Base-by-base conservation (phyloP, 768 basidiomycete species). In the Mycena latifolia region DNA sequence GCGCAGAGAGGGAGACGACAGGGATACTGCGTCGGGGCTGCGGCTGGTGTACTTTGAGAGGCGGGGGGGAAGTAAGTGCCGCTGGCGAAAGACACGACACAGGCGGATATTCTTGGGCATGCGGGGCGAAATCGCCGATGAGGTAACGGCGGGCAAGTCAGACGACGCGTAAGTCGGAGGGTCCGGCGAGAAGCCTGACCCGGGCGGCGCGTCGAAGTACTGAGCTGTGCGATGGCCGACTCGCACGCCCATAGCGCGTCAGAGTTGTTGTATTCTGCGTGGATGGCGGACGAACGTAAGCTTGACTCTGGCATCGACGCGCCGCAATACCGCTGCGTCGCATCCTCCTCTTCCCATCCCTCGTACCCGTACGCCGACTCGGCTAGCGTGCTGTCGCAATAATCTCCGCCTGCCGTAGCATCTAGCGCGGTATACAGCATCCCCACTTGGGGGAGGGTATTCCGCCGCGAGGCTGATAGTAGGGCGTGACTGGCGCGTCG, bases 21-120 rank as follows among this genome's bases (percentile, higher is more conserved):
- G 69, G 69, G 25, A 70, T 70, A 31, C 57, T 66, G 52, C 65
- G 69, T 28, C 65, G 61, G 0, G 69, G 69, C 69, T 70, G 69
- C 47, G 69, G 69, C 50, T 70, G 69, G 48, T 66, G 61, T 53
- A 70, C 41, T 51, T 70, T 65, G 52, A 63, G 54, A 12, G 61
- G 69, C 8, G 62, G 57, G 18, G 65, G 45, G 41, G 43, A 43
- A 54, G 64, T 55, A 59, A 66, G 58, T 45, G 60, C 29, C n/a
- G 69, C 51, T 24, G 69, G 65, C 22, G 69, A 63, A 45, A 70
- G 57, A 24, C 61, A 66, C 43, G 61, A 48, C 2, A 51, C 27
- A 14, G 61, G 51, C 39, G 64, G 48, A 53, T 51, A 56, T 63
- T 48, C 52, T 5, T 56, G 45, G 35, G 61, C 50, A 31, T 62